phyloP scores from a whole-genome alignment of 2,329 filamentous ascomycete species.

The Pestalotiopsis fici region DNA sequence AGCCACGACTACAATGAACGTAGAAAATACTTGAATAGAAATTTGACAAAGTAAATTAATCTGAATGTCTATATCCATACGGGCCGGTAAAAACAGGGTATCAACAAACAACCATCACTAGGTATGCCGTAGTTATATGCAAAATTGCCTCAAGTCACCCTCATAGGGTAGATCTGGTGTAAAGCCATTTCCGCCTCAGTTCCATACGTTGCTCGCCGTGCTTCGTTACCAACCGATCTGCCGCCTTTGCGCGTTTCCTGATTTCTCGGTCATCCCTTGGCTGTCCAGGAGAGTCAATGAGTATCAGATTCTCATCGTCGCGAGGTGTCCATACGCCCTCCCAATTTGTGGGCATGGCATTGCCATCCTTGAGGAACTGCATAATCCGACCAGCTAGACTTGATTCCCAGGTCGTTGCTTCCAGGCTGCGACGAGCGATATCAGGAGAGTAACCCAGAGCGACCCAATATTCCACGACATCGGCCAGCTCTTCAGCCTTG shows the following conservation, averaged over 20 bases:
- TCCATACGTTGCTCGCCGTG: conserved; percentile 7
- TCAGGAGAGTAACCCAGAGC: conserved; percentile 5
- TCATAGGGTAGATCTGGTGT: neutral
- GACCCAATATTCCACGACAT: conserved; percentile 6
- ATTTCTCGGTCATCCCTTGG: conserved; percentile 4
- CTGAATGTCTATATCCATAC: neutral
- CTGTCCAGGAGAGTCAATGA: conserved; percentile 5
- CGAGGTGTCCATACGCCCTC: conserved; percentile 8
- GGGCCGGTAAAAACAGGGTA: neutral
- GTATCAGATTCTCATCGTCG: conserved; percentile 5
- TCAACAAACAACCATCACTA: neutral
- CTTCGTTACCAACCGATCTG: neutral
- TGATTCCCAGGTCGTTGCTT: conserved; percentile 7
- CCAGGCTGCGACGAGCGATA: conserved; percentile 7
- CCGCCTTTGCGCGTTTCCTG: neutral
- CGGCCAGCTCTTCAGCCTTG: conserved; percentile 1
- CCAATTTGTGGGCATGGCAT: conserved; percentile 8
- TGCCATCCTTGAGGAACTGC: conserved; percentile 5
- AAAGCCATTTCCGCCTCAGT: conserved; percentile 9
- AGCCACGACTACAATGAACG: no score
- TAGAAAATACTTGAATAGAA: no score
- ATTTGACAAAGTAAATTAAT: neutral
- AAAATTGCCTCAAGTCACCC: neutral
- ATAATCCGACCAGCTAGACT: conserved; percentile 5
- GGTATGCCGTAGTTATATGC: neutral